These are phyloP conservation scores for Melaleuca quinquenervia DNA, from an alignment of 345 rosid genomes.

Conservation along the genomic window DNA sequence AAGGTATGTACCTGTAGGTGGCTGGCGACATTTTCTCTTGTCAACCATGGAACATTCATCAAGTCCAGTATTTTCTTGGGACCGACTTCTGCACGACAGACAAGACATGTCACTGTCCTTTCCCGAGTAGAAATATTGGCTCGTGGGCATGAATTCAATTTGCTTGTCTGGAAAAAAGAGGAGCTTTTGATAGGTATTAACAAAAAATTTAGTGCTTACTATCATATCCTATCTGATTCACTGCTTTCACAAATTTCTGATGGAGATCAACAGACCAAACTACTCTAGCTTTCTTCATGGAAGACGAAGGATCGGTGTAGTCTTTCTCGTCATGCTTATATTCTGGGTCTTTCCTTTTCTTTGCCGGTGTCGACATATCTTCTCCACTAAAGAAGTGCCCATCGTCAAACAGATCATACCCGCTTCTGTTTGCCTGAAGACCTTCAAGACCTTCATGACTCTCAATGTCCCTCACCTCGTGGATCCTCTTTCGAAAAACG, in stretches of 20 bases:
- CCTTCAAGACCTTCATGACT: slow-evolving; percentile 41
- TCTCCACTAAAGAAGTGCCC: slow-evolving; percentile 46
- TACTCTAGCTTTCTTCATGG: slow-evolving; percentile 82
- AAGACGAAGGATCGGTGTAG: slow-evolving; percentile 22
- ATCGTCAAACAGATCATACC: slow-evolving; percentile 38
- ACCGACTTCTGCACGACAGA: slow-evolving; percentile 61
- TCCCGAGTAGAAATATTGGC: background rate
- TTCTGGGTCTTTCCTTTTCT: slow-evolving; percentile 64
- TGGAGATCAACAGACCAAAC: slow-evolving; percentile 92
- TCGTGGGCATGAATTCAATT: background rate
- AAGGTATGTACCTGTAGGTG: slow-evolving; percentile 66
- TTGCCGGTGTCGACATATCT: slow-evolving; percentile 24
- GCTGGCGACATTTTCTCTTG: slow-evolving; percentile 94
- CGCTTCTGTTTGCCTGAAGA: slow-evolving; percentile 37
- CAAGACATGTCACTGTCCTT: background rate
- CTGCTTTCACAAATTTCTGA: slow-evolving; percentile 94
- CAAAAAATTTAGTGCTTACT: slow-evolving; percentile 43
- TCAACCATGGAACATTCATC: slow-evolving; percentile 95
- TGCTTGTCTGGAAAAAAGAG: background rate
- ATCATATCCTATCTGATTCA: slow-evolving; percentile 84
- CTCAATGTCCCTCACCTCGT: slow-evolving; percentile 68
- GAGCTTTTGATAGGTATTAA: background rate
- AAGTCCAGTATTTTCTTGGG: slow-evolving; percentile 91
- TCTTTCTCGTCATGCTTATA: slow-evolving; percentile 55
- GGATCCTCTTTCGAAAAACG: slow-evolving; percentile 73